These are phyloP conservation scores for Diaporthe sp. DNA, from an alignment of 2,329 filamentous ascomycete species.

Conservation along the genomic window DNA sequence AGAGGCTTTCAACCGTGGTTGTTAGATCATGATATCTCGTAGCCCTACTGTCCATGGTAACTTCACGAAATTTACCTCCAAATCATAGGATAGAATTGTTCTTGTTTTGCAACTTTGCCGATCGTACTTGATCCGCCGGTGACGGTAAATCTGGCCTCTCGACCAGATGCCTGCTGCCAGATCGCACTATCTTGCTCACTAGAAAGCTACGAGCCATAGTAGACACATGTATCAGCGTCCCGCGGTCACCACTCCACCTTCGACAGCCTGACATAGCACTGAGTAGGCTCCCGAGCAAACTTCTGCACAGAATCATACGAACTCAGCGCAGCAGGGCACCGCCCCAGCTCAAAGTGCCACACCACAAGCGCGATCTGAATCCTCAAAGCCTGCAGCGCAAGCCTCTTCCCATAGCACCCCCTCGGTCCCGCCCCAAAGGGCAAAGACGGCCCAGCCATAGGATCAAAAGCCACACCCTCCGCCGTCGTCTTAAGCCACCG, in stretches of 20 bases:
- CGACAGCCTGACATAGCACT: slow-evolving; percentile 44
- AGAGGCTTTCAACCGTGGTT: neutral
- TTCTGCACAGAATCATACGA: slow-evolving; percentile 47
- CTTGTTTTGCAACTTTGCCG: too few species aligned
- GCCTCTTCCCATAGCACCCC: slow-evolving; percentile 53
- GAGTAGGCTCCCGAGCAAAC: slow-evolving; percentile 49
- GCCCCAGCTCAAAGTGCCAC: slow-evolving; percentile 54
- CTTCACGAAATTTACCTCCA: too few species aligned
- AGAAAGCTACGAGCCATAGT: neutral
- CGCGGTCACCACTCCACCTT: neutral
- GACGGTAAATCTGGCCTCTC: too few species aligned
- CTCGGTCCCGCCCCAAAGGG: slow-evolving; percentile 53
- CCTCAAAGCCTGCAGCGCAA: slow-evolving; percentile 52
- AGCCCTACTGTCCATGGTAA: too few species aligned
- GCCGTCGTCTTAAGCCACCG: slow-evolving; percentile 50
- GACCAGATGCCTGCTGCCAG: too few species aligned
- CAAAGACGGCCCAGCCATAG: slow-evolving; percentile 50
- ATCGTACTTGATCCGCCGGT: too few species aligned
- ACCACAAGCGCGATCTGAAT: slow-evolving; percentile 49
- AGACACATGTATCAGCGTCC: too few species aligned
- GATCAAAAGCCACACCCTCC: slow-evolving; percentile 45
- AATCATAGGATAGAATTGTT: too few species aligned
- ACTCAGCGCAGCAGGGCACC: slow-evolving; percentile 44
- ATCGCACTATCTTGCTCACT: neutral
- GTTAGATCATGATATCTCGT: neutral